phyloP scores from a whole-genome alignment of 1,284 basidiomycete genomes.

The Phellinidium pouzarii region DNA sequence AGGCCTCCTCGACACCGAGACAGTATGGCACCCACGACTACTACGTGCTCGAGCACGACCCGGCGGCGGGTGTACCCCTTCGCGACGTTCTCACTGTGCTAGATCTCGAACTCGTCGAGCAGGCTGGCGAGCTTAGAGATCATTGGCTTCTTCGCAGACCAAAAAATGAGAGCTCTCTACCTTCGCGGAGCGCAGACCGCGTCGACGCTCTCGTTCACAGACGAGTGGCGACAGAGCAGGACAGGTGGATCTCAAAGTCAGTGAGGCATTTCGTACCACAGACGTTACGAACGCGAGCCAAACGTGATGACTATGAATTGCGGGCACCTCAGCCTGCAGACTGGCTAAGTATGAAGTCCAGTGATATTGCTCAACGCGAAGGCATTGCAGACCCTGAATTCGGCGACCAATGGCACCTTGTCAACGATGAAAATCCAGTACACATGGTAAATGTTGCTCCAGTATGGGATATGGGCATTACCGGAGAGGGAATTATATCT shows the following conservation, averaged over 20 bases:
- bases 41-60: slow-evolving; percentile 78
- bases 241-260: slow-evolving; percentile 25
- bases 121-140: slow-evolving; percentile 76
- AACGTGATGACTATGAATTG: slow-evolving; percentile 35
- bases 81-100: slow-evolving; percentile 54
- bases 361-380: slow-evolving; percentile 55
- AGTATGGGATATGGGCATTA: slow-evolving; percentile 84
- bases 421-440: slow-evolving; percentile 68
- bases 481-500: slow-evolving; percentile 81
- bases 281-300: slow-evolving; percentile 54
- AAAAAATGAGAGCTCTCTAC: slow-evolving; percentile 26
- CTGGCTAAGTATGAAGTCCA: slow-evolving; percentile 30
- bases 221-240: slow-evolving; percentile 33
- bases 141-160: slow-evolving; percentile 80
- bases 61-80: slow-evolving; percentile 46
- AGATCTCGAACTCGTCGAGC: slow-evolving; percentile 83
- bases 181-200: slow-evolving; percentile 15
- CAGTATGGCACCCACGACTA: slow-evolving; percentile 82
- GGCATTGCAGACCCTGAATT: slow-evolving; percentile 86
- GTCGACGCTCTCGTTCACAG: slow-evolving; percentile 35
- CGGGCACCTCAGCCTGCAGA: slow-evolving; percentile 51
- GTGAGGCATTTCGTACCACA: slow-evolving; percentile 55
- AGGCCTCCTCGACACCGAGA: slow-evolving; percentile 36
- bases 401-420: slow-evolving; percentile 86
- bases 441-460: slow-evolving; percentile 82